Evolutionary conservation across 2,329 filamentous ascomycete species (phyloP).

Genomic region (Fusarium nanum): DNA sequence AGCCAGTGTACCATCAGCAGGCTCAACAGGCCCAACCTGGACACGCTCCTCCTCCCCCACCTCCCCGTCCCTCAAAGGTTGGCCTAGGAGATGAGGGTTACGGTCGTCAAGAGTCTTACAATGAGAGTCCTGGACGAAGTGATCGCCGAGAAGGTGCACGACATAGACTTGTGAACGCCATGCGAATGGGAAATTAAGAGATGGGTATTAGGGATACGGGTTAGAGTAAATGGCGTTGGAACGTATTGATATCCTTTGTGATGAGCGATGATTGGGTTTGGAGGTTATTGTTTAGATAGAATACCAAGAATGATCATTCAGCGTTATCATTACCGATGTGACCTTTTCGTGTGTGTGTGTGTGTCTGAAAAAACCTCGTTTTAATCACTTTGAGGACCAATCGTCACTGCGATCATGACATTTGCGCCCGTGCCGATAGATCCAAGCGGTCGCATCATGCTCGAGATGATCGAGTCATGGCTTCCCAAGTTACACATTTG

Average conservation of each 20-base stretch:
- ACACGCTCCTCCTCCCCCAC: conserved; percentile 51
- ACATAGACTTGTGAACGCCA: conserved; percentile 50
- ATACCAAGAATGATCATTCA: conserved; percentile 7
- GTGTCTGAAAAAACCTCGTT: background rate
- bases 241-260: conserved; percentile 37
- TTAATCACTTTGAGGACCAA: background rate
- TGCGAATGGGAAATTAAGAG: conserved; percentile 47
- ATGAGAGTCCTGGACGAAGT: conserved; percentile 38
- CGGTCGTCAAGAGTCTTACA: conserved; percentile 42
- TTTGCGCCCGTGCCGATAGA: background rate
- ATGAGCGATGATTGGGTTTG: conserved; percentile 26
- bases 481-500: background rate
- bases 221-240: conserved; percentile 30
- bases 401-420: background rate
- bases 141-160: conserved; percentile 49
- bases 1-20: conserved; percentile 44
- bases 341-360: background rate
- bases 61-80: conserved; percentile 54
- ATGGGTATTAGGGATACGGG: conserved; percentile 3
- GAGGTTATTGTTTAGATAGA: conserved; percentile 30
- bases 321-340: background rate
- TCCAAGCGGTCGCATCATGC: background rate
- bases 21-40: conserved; percentile 31
- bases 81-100: conserved; percentile 52
- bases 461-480: background rate